Base-by-base conservation (phyloP, 805 yeast genomes). In the Monosporozyma aerobia region DNA sequence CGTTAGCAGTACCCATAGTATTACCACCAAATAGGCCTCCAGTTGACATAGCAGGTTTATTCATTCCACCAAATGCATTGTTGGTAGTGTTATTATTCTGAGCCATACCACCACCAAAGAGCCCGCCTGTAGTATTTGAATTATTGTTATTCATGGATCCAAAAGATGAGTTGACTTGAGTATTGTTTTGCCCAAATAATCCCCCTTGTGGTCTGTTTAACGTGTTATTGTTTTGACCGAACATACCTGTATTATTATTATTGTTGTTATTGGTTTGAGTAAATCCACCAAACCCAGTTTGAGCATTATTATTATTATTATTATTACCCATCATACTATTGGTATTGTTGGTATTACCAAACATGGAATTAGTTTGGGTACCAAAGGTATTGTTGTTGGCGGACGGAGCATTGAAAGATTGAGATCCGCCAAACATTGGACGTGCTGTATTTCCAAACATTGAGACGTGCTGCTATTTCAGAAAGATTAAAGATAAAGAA, bases 271-370 rank as follows among this genome's bases (percentile, higher is more conserved):
- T 59, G 27, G 60, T 52, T 19, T 67, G 56, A 45, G 59, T 60
- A 53, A 66, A 66, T 27, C 70, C 70, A 50, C 70, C 70, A 53
- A 67, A 67, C 30, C 70, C 58, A 44, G 68, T 58, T 29, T 58
- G 63, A 37, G 70, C 62, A 56, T 65, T 65, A 51, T 48, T 54
- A 35, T 48, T 33, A 35, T 48, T 33, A 41, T 44, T 48, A 39
- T 39, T 29, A 32, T 54, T 52, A 33, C 35, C 35, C 11, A 32
- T 11, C 39, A 35, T 65, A 51, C 47, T 54, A 35, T 48, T 54
- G 30, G 11, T 32, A 32, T 48, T 46, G 35, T 51, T 51, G 35
- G 59, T 57, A 47, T 62, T 49, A 32, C 63, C 61, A 50, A 60
- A 62, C 29, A 57, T 51, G 19, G 63, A 54, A 44, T 57, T 55